phyloP scores from a whole-genome alignment of 352 stramenopile species.

The Pythium brachiatum region DNA sequence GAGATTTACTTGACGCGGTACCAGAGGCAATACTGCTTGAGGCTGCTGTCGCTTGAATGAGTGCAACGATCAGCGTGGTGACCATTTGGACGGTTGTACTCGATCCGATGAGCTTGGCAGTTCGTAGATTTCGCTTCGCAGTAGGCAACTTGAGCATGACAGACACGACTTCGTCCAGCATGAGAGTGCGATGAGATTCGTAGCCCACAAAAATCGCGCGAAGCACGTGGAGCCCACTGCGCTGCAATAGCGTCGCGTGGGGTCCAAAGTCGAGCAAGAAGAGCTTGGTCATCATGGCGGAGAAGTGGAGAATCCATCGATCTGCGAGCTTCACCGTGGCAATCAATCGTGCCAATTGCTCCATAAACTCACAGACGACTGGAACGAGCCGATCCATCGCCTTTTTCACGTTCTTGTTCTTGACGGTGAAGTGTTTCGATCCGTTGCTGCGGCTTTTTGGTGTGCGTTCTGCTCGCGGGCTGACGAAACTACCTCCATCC shows the following conservation, averaged over 20 bases:
- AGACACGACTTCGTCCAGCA: constrained; percentile 69
- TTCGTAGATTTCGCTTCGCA: constrained; percentile 66
- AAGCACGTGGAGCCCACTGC: constrained; percentile 54
- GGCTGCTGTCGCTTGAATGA: constrained; percentile 34
- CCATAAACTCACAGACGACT: constrained; percentile 70
- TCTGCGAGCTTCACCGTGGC: constrained; percentile 70
- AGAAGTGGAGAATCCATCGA: constrained; percentile 71
- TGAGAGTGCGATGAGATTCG: constrained; percentile 45
- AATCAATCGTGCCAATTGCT: constrained; percentile 61
- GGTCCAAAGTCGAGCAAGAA: constrained; percentile 68
- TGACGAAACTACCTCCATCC: constrained; percentile 4
- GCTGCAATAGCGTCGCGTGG: constrained; percentile 61
- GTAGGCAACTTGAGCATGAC: constrained; percentile 80
- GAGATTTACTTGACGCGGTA: neutral
- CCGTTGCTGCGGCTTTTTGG: constrained; percentile 5
- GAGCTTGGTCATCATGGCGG: constrained; percentile 59
- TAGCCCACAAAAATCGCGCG: constrained; percentile 70
- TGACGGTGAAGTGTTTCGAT: constrained; percentile 33
- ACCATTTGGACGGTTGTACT: constrained; percentile 60
- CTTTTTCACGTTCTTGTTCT: constrained; percentile 49
- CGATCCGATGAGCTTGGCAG: constrained; percentile 59
- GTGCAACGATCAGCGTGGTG: constrained; percentile 55
- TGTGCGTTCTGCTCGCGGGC: neutral
- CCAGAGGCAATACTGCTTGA: neutral
- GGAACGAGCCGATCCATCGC: constrained; percentile 61